Conservation (phyloP, 1,139 yeast species). For the Yamadazyma taylorii region DNA sequence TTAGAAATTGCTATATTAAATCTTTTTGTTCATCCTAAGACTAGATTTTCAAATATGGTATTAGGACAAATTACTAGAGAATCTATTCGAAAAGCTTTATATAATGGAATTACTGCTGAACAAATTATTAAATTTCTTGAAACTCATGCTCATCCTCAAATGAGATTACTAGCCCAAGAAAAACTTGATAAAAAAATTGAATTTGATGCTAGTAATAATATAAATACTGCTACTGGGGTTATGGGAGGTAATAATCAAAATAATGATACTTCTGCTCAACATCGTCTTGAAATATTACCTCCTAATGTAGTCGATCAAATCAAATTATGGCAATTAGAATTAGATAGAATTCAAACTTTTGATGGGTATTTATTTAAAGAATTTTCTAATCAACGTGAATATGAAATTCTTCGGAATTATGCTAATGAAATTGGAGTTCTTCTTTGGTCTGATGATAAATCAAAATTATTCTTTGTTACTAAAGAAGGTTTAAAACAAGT, state of each 20-base stretch:
- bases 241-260: conserved; percentile 37
- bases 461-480: conserved; percentile 75
- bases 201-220: conserved; percentile 57
- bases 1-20: conserved; percentile 91
- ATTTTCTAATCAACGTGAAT: conserved; percentile 76
- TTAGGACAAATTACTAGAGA: conserved; percentile 93
- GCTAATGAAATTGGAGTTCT: conserved; percentile 91
- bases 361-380: conserved; percentile 90
- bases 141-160: conserved; percentile 93
- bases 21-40: conserved; percentile 77
- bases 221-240: conserved; percentile 50
- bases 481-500: conserved; percentile 87
- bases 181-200: conserved; percentile 64
- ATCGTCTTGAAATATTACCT: conserved; percentile 68
- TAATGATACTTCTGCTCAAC: conserved; percentile 31
- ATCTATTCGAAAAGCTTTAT: conserved; percentile 78
- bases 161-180: conserved; percentile 72
- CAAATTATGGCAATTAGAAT: conserved; percentile 91
- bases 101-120: conserved; percentile 91
- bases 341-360: conserved; percentile 86
- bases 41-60: conserved; percentile 89
- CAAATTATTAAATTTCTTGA: conserved; percentile 88
- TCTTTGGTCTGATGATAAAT: conserved; percentile 76
- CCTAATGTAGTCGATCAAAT: conserved; percentile 97
- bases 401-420: conserved; percentile 66